phyloP scores from a whole-genome alignment of 1,284 basidiomycete genomes.

The Tausonia pullulans region DNA sequence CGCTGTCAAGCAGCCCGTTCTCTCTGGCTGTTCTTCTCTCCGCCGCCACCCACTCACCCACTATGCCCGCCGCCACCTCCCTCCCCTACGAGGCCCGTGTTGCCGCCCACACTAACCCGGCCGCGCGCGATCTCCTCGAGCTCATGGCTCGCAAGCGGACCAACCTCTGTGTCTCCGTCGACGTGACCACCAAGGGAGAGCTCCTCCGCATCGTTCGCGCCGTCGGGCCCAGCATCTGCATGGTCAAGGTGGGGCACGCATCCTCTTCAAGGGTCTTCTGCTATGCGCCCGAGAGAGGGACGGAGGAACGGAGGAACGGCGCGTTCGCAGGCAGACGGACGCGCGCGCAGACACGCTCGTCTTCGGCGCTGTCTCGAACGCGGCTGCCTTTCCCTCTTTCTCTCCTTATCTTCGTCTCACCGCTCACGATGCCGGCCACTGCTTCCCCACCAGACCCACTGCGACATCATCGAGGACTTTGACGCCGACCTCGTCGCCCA shows the following conservation, averaged over 20 bases:
- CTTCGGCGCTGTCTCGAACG: background rate
- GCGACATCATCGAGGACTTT: constrained; percentile 93
- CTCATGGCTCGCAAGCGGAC: constrained; percentile 79
- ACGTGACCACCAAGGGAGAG: constrained; percentile 72
- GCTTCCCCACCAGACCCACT: constrained; percentile 61
- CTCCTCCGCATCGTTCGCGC: constrained; percentile 77
- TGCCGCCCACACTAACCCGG: constrained; percentile 52
- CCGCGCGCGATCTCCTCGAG: constrained; percentile 64
- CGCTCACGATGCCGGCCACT: background rate
- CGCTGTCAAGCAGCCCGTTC: background rate
- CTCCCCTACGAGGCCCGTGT: constrained; percentile 54
- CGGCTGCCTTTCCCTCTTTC: background rate
- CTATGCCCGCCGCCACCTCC: background rate
- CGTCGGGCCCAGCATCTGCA: constrained; percentile 79
- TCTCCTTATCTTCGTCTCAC: background rate
- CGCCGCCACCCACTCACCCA: background rate
- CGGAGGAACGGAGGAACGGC: background rate
- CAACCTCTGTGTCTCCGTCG: constrained; percentile 91
- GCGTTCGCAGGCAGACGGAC: background rate
- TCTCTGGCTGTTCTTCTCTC: background rate
- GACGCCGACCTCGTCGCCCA: constrained; percentile 58
- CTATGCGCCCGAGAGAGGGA: too few species aligned
- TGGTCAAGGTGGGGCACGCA: constrained; percentile 67
- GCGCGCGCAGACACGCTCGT: background rate
- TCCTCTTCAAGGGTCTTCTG: background rate